A percentile compares a stretch with the other conserved stretches of the same genome.
phyloP scores from a whole-genome alignment of 305 asterid genomes.

The Fraxinus nigra region DNA sequence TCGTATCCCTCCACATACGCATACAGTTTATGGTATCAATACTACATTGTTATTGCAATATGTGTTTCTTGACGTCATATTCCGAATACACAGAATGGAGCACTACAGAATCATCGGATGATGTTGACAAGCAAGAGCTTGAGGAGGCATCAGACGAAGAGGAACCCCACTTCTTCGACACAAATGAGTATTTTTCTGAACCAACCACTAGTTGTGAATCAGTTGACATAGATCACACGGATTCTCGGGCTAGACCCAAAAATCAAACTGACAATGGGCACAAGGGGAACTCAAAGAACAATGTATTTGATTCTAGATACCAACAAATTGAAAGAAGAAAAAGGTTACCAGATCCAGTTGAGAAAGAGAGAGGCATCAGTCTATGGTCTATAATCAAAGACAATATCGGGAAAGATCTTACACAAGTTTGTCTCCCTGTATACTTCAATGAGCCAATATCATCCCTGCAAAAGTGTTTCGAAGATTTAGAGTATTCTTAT shows the following conservation, averaged over 20 bases:
- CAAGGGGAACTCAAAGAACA: slow-evolving; percentile 22
- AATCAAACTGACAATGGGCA: slow-evolving; percentile 29
- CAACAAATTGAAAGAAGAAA: slow-evolving; percentile 59
- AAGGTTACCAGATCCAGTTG: slow-evolving; percentile 85
- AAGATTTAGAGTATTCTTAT: slow-evolving; percentile 87
- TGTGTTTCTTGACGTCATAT: slow-evolving; percentile 15
- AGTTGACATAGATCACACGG: slow-evolving; percentile 39
- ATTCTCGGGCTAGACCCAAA: slow-evolving; percentile 22
- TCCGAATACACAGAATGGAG: slow-evolving; percentile 66
- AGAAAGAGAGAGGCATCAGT: slow-evolving; percentile 85
- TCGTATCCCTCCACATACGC: not conserved
- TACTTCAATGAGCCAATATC: slow-evolving; percentile 94
- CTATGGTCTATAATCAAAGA: slow-evolving; percentile 97
- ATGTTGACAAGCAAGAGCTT: slow-evolving; percentile 84
- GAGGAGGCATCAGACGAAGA: slow-evolving; percentile 91
- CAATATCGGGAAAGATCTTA: slow-evolving; percentile 91
- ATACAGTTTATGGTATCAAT: not conserved
- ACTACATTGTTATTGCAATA: not conserved
- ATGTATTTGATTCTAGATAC: slow-evolving; percentile 23
- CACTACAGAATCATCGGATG: slow-evolving; percentile 93
- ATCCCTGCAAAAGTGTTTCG: slow-evolving; percentile 83
- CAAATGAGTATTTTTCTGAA: slow-evolving; percentile 61
- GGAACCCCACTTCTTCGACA: slow-evolving; percentile 67
- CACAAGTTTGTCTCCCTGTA: slow-evolving; percentile 92
- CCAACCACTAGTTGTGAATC: slow-evolving; percentile 33